Evolutionary conservation across 2,329 filamentous ascomycete genomes (phyloP).

Genomic region (Herpotrichia juniperi): DNA sequence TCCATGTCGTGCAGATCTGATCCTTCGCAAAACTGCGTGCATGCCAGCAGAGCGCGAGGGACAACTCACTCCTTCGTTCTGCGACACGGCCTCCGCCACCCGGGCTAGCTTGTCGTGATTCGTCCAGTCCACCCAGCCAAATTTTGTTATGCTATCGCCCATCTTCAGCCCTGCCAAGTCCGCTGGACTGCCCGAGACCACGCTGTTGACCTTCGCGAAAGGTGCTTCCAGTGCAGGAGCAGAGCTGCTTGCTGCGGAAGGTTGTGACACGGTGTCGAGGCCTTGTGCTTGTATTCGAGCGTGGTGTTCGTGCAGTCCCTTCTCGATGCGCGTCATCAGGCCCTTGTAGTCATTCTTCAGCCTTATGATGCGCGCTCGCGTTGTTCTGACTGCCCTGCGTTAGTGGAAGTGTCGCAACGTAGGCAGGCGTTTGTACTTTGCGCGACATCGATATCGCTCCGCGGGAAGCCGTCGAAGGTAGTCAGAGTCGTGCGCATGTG

Average conservation of each 20-base stretch:
- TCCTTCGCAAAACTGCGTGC: constrained; percentile 11
- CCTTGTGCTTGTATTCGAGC: constrained; percentile 65
- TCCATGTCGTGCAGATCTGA: constrained; percentile 15
- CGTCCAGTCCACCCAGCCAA: constrained; percentile 80
- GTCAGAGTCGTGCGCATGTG: constrained; percentile 89
- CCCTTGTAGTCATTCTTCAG: constrained; percentile 93
- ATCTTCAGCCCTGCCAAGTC: constrained; percentile 78
- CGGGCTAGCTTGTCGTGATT: constrained; percentile 88
- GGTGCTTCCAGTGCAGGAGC: constrained; percentile 59
- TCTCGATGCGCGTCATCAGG: constrained; percentile 83
- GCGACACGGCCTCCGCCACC: constrained; percentile 87
- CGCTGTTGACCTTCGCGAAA: constrained; percentile 90
- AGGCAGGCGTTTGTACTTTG: constrained; percentile 68
- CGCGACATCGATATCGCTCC: constrained; percentile 91
- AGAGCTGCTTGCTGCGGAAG: constrained; percentile 18
- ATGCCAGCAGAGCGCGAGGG: constrained; percentile 11
- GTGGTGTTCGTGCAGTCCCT: constrained; percentile 87
- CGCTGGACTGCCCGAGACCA: constrained; percentile 79
- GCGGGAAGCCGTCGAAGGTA: constrained; percentile 88
- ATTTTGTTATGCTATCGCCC: constrained; percentile 82
- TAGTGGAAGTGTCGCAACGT: neutral
- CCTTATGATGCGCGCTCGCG: constrained; percentile 84
- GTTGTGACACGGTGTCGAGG: constrained; percentile 42
- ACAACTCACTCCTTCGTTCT: constrained; percentile 81
- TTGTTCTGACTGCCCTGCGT: constrained; percentile 78